Conservation (phyloP, 805 yeast genomes). For the Starmerella cellae region DNA sequence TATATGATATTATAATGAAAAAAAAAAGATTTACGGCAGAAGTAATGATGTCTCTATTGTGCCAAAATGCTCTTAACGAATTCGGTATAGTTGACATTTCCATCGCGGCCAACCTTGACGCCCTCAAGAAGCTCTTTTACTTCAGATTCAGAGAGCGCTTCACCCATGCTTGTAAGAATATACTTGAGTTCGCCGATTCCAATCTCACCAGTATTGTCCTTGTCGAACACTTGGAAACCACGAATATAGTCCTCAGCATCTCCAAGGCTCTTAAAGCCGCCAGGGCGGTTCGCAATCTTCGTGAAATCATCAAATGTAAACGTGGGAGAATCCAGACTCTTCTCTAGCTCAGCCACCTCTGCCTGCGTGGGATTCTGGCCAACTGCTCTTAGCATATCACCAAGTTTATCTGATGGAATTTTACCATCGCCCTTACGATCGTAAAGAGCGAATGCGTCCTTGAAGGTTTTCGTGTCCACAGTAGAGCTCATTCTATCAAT, state of each 20-base stretch:
- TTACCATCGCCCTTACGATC: slow-evolving; percentile 93
- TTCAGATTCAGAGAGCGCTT: slow-evolving; percentile 76
- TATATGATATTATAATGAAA: too few relatives aligned
- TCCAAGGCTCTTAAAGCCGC: slow-evolving; percentile 65
- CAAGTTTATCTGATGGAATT: slow-evolving; percentile 70
- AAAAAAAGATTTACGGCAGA: too few relatives aligned
- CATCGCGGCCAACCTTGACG: slow-evolving; percentile 83
- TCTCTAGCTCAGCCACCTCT: slow-evolving; percentile 55
- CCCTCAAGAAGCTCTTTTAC: slow-evolving; percentile 95
- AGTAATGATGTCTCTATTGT: slow-evolving; percentile 55
- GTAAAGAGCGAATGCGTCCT: slow-evolving; percentile 92
- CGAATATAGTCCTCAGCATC: slow-evolving; percentile 87
- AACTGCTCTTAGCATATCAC: slow-evolving; percentile 88
- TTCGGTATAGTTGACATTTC: slow-evolving; percentile 83
- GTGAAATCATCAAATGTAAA: slow-evolving; percentile 67
- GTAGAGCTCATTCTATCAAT: slow-evolving; percentile 9
- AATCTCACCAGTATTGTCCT: slow-evolving; percentile 86
- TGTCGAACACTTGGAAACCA: slow-evolving; percentile 95
- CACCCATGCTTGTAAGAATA: slow-evolving; percentile 91
- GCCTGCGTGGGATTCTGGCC: slow-evolving; percentile 97
- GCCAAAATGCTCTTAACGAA: slow-evolving; percentile 88
- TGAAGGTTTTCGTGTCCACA: slow-evolving; percentile 37
- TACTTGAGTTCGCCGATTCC: slow-evolving; percentile 95
- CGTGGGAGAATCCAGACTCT: slow-evolving; percentile 27
- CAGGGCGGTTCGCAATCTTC: slow-evolving; percentile 68